Evolutionary conservation across 179 eudicot genomes (phyloP).

Genomic region (Dionaea muscipula): DNA sequence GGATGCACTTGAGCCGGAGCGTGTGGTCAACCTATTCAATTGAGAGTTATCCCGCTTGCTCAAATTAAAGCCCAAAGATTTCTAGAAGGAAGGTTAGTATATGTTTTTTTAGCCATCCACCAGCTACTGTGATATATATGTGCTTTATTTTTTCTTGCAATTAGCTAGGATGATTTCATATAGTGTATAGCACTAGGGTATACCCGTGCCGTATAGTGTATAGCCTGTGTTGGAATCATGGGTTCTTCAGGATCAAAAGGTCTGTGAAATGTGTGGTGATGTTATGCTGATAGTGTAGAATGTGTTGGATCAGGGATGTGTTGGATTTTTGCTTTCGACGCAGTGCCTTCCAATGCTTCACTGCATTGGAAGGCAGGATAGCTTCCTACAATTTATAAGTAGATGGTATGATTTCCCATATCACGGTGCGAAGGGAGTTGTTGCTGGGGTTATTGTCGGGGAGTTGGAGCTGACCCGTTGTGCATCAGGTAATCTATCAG

Average conservation of each 20-base stretch:
- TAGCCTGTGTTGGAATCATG: no score
- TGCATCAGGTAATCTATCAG: no score
- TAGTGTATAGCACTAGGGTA: no score
- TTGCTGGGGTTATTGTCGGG: conserved; percentile 92
- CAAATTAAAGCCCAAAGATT: conserved; percentile 55
- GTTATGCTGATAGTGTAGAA: no score
- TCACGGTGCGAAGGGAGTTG: conserved; percentile 70
- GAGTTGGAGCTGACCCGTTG: conserved; percentile 78
- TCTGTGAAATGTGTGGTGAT: no score
- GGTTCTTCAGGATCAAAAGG: no score
- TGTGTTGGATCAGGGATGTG: no score
- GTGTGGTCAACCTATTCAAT: conserved; percentile 75
- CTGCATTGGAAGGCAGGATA: conserved; percentile 67
- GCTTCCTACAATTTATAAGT: conserved; percentile 70
- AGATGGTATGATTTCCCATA: conserved; percentile 96
- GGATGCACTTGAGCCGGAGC: conserved; percentile 74
- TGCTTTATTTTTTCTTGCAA: no score
- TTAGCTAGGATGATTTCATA: no score
- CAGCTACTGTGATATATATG: no score
- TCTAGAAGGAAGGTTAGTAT: conserved; percentile 65
- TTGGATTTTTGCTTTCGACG: conserved; percentile 9
- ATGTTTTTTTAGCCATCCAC: no score
- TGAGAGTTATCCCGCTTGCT: conserved; percentile 59
- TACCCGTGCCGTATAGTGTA: no score
- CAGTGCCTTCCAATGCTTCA: conserved; percentile 76